Evolutionary conservation across 2,329 filamentous ascomycete species (phyloP), one percentile per base, ranked within the genome.

Genomic region (Nannizzia gypsea): DNA sequence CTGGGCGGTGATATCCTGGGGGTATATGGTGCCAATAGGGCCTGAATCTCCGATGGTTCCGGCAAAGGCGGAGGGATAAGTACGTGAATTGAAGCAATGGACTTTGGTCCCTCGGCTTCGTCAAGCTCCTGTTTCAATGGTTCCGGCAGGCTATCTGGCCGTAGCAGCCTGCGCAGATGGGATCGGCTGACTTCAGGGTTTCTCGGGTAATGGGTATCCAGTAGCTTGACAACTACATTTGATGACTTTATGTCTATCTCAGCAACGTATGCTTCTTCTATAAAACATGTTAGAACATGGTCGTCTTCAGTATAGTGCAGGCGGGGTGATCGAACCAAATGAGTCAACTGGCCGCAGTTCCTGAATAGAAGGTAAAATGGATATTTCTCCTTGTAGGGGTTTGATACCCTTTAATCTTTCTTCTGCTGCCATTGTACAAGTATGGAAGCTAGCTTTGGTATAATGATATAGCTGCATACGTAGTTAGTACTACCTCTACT

Each of bases 181-280:
- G 64, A 66, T 38, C 72, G 64, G 9, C 69, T 66, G 24, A 68
- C 66, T 48, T 68, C 66, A 54, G 68, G 64, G 62, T 72, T 68
- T 61, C 68, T 70, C 34, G 70, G 71, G 58, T 71, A 74, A 31
- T 67, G 66, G 17, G 69, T 62, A 52, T 75, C 74, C 20, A 77
- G 70, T 61, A 65, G 77, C 76, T 76, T 74, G 57, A 74, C 67
- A 52, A 76, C 74, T 62, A 73, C 74, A 17, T 73, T 74, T 8
- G 76, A 75, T 58, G 69, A 68, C 66, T 74, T 77, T 52, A 75
- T 68, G 48, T 74, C 72, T 60, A 78, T 73, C 66, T 77, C 75
- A 20, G 72, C 71, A 55, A 74, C 72, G 59, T 74, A 75, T 13
- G 75, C 76, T 57, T 76, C 70, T 31, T 65, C 76, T 78, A 61